Percentiles rank a stretch among this genome's conserved stretches.
phyloP scores from a whole-genome alignment of 2,329 filamentous ascomycete genomes.

The Zasmidium citrigriseum region DNA sequence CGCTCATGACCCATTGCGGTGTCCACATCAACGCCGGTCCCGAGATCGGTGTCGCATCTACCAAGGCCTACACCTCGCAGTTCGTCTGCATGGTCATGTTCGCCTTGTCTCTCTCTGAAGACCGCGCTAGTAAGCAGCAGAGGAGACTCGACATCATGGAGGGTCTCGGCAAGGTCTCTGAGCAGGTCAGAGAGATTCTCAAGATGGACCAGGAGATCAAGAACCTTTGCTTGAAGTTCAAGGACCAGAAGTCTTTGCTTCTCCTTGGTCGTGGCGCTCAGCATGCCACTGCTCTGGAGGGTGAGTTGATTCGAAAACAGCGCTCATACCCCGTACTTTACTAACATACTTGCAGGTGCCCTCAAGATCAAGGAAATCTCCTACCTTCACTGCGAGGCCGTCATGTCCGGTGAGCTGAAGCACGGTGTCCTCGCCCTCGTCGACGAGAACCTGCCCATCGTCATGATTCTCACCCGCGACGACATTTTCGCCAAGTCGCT shows the following conservation, averaged over 20 bases:
- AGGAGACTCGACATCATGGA: constrained; percentile 95
- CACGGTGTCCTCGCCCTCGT: constrained; percentile 96
- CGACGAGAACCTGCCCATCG: constrained; percentile 97
- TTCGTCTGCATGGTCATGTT: constrained; percentile 99
- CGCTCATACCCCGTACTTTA: background rate
- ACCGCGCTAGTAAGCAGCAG: constrained; percentile 90
- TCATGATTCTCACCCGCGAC: constrained; percentile 98
- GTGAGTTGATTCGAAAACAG: constrained; percentile 40
- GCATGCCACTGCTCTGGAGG: constrained; percentile 95
- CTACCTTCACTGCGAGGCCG: constrained; percentile 98
- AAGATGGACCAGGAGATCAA: constrained; percentile 93
- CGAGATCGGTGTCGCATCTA: constrained; percentile 97
- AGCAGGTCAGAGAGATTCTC: constrained; percentile 88
- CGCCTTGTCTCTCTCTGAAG: constrained; percentile 91
- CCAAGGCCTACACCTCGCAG: constrained; percentile 98
- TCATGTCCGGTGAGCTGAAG: constrained; percentile 99
- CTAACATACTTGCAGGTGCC: constrained; percentile 57
- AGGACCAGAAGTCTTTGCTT: constrained; percentile 94
- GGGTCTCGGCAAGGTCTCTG: constrained; percentile 81
- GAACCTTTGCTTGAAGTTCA: constrained; percentile 89
- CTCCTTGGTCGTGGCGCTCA: constrained; percentile 93
- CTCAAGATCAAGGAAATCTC: constrained; percentile 99
- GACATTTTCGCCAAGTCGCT: constrained; percentile 98
- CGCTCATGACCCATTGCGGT: constrained; percentile 97
- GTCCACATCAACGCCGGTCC: constrained; percentile 99